These are phyloP conservation scores for Capsella rubella DNA, from an alignment of 441 rosid species.

Conservation along the genomic window DNA sequence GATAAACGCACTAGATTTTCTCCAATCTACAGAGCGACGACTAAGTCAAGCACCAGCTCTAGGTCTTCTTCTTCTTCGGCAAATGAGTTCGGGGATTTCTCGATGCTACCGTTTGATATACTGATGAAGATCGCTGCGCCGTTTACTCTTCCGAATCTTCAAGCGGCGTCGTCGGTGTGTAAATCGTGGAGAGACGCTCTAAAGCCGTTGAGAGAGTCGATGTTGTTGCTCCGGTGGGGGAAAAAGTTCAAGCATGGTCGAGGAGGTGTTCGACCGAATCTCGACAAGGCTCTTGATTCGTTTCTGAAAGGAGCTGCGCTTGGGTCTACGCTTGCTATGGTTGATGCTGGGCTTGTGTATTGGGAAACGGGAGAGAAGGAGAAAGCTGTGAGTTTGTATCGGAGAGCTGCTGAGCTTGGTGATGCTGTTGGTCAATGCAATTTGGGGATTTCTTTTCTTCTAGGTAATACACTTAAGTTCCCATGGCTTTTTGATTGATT, in stretches of 20 bases:
- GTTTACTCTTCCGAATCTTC: slow-evolving; percentile 67
- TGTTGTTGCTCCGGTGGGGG: slow-evolving; percentile 75
- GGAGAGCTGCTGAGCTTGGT: slow-evolving; percentile 79
- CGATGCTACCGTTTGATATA: slow-evolving; percentile 74
- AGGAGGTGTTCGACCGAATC: slow-evolving; percentile 66
- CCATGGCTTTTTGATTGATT: not conserved
- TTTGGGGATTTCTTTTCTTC: slow-evolving; percentile 78
- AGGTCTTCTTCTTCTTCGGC: slow-evolving; percentile 14
- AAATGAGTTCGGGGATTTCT: slow-evolving; percentile 51
- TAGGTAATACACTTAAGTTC: slow-evolving; percentile 50
- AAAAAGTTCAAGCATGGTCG: slow-evolving; percentile 87
- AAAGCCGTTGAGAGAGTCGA: slow-evolving; percentile 81
- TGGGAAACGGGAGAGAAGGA: slow-evolving; percentile 78
- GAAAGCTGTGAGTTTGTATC: slow-evolving; percentile 62
- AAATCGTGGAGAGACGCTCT: slow-evolving; percentile 83
- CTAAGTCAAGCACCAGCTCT: slow-evolving; percentile 22
- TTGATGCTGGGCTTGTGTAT: slow-evolving; percentile 84
- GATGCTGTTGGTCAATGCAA: slow-evolving; percentile 80
- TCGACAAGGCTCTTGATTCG: slow-evolving; percentile 77
- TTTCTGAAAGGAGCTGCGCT: slow-evolving; percentile 82
- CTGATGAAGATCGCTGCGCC: slow-evolving; percentile 69
- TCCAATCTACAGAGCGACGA: slow-evolving; percentile 16
- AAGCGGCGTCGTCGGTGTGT: slow-evolving; percentile 75
- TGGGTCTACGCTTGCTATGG: slow-evolving; percentile 93
- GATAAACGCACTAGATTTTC: slow-evolving; percentile 40